A percentile compares a stretch with the other conserved stretches of the same genome.
phyloP scores from a whole-genome alignment of 192 early-diverging fungal species.

The Umbelopsis isabellina region DNA sequence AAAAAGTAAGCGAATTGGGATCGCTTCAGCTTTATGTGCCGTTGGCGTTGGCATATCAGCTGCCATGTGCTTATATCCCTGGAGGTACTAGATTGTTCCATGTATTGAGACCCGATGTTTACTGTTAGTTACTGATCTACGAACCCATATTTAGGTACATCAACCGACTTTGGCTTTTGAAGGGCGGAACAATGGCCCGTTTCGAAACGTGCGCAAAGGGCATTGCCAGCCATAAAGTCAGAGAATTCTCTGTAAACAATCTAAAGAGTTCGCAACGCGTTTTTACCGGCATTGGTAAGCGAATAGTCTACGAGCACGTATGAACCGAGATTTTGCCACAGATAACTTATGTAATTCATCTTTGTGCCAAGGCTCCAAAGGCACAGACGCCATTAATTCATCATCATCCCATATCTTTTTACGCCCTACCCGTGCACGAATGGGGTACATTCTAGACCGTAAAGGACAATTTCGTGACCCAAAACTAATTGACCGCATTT shows the following conservation, averaged over 20 bases:
- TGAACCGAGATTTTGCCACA: not conserved
- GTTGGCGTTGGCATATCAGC: conserved; percentile 34
- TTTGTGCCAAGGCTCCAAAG: conserved; percentile 23
- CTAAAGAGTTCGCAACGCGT: conserved; percentile 33
- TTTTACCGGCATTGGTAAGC: conserved; percentile 35
- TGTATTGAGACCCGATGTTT: not conserved
- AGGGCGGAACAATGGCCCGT: conserved; percentile 26
- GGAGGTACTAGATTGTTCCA: conserved; percentile 31
- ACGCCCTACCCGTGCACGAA: conserved; percentile 30
- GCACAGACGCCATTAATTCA: conserved; percentile 33
- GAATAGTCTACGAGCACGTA: not conserved
- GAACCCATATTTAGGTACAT: conserved; percentile 26
- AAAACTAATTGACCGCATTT: conserved; percentile 46
- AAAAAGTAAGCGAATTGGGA: conserved; percentile 32
- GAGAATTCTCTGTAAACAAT: conserved; percentile 29
- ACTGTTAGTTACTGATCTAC: not conserved
- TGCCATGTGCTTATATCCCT: conserved; percentile 44
- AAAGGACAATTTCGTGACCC: conserved; percentile 44
- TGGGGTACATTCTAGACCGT: conserved; percentile 45
- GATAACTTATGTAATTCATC: not conserved
- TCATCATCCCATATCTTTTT: conserved; percentile 41
- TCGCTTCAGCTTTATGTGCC: conserved; percentile 33
- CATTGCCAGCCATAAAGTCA: conserved; percentile 25
- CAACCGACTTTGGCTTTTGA: conserved; percentile 33
- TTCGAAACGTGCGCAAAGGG: conserved; percentile 38